These are phyloP conservation scores for Carex cristatella DNA, from an alignment of 176 grass and related monocot species.

Conservation along the genomic window DNA sequence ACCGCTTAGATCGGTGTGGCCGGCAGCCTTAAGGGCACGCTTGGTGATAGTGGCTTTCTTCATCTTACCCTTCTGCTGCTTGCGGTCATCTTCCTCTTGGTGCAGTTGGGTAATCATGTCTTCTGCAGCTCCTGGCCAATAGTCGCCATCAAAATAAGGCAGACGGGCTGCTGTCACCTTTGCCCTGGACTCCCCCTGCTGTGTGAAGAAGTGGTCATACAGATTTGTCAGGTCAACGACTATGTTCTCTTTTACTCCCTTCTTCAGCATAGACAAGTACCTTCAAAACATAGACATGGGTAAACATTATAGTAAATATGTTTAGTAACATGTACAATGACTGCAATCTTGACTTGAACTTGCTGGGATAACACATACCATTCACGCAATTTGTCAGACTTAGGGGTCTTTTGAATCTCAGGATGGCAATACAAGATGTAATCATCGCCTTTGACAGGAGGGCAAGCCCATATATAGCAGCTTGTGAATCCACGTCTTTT, in stretches of 20 bases:
- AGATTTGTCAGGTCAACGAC: slow-evolving; percentile 93
- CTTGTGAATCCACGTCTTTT: slow-evolving; percentile 97
- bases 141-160: slow-evolving; percentile 98
- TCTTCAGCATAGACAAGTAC: slow-evolving; percentile 97
- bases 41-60: slow-evolving; percentile 87
- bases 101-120: slow-evolving; percentile 98
- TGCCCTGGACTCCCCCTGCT: slow-evolving; percentile 72
- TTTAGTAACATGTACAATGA: background rate
- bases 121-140: slow-evolving; percentile 99
- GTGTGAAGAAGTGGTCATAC: slow-evolving; percentile 86
- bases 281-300: slow-evolving; percentile 28
- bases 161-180: slow-evolving; percentile 91
- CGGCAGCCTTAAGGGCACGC: slow-evolving; percentile 88
- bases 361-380: slow-evolving; percentile 52
- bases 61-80: slow-evolving; percentile 80
- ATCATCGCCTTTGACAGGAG: slow-evolving; percentile 98
- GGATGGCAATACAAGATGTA: slow-evolving; percentile 99
- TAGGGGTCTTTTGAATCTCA: slow-evolving; percentile 99
- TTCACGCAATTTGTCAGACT: slow-evolving; percentile 97
- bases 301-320: background rate
- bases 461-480: slow-evolving; percentile 99
- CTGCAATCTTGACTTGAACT: background rate
- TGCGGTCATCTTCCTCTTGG: slow-evolving; percentile 86
- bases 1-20: slow-evolving; percentile 82
- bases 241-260: slow-evolving; percentile 85